phyloP scores from a whole-genome alignment of 176 grass and related monocot genomes.

The Musa beccarii region DNA sequence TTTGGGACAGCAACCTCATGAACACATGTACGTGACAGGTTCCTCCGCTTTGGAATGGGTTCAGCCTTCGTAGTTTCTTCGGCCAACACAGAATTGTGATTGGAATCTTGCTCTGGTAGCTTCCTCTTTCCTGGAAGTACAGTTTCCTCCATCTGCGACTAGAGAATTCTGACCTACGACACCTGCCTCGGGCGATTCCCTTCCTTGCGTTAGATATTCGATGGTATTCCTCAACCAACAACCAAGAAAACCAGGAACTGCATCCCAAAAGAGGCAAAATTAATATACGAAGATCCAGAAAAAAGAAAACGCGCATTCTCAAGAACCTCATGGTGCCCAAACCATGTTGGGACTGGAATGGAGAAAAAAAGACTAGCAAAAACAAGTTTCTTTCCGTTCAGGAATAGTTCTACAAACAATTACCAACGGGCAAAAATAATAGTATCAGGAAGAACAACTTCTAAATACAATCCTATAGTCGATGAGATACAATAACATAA shows the following conservation, averaged over 20 bases:
- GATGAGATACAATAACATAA: too few relatives aligned
- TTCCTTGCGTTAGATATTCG: not conserved
- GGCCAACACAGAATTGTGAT: not conserved
- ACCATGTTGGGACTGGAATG: not conserved
- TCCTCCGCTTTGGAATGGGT: constrained; percentile 53
- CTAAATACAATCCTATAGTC: too few relatives aligned
- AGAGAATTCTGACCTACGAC: not conserved
- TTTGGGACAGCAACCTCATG: constrained; percentile 86
- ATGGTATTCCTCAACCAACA: not conserved
- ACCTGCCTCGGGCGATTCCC: not conserved
- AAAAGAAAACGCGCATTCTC: not conserved
- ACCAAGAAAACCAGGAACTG: not conserved
- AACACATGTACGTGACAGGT: constrained; percentile 56
- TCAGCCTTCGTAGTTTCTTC: constrained; percentile 15
- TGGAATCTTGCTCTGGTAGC: constrained; percentile 10
- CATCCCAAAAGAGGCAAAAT: not conserved
- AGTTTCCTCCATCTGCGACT: constrained; percentile 23
- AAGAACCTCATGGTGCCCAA: not conserved
- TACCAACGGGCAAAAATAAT: not conserved
- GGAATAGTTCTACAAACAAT: too few relatives aligned
- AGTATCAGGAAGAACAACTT: too few relatives aligned
- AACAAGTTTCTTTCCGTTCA: too few relatives aligned
- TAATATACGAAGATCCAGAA: not conserved
- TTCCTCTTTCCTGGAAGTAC: constrained; percentile 37
- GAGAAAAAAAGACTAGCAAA: not conserved